Base-by-base conservation (phyloP, 306 rosid species). In the Castanea crenata region DNA sequence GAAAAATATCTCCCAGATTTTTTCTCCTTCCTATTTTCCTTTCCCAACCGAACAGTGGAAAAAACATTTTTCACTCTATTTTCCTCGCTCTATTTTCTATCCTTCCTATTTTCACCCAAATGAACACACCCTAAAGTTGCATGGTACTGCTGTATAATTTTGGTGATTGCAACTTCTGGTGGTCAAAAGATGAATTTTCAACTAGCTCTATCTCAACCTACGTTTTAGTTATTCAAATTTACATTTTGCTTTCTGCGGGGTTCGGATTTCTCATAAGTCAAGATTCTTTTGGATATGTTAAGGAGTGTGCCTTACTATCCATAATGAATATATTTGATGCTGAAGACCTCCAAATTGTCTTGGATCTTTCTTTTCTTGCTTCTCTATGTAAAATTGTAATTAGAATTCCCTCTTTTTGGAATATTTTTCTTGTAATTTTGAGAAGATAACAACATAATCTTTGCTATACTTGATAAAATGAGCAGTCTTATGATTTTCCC, bases 91-190 rank as follows among this genome's bases (percentile, higher is more conserved):
- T 23, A 23, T 23, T 23, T 23, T 23, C 23, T 1, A 23, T 23
- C 23, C 0, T 23, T 1, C 23, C 23, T 23, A 23, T 23, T 23
- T 23, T 23, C 23, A 23, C 23, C 23, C 1, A 23, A 23, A 23
- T 23, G 23, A 23, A 23, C 23, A 23, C 23, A 23, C 23, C 23
- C 56, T 18, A 18, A 46, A 19, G 9, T 69, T 70, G 41, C 55
- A 32, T 70, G 5, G 62, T 58, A 51, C 18, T 57, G 25, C 56
- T 25, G 4, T 73, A 13, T 73, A 19, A 18, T 16, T 75, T 59
- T 61, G 76, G 54, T 80, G 74, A 32, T 75, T 80, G 54, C 80
- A 70, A 68, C 68, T 65, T 84, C 64, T 46, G 12, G 65, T 64
- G n/a, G 74, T 34, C 69, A 75, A 76, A 52, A 54, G 59, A 31